These are phyloP conservation scores for Yamadazyma phyllophila DNA, from an alignment of 805 yeast genomes.

Conservation along the genomic window DNA sequence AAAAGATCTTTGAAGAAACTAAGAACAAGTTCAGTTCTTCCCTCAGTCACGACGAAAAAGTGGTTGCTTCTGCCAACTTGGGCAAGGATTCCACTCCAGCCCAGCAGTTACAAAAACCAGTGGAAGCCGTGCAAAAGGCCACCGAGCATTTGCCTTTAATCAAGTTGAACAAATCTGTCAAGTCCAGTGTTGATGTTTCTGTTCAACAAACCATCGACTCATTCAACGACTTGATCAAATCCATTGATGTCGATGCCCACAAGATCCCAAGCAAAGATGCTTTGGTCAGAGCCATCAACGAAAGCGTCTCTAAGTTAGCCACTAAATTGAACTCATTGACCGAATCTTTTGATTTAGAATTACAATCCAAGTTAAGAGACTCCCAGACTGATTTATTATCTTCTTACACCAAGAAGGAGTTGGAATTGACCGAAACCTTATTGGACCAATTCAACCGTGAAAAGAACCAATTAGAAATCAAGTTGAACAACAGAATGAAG, in stretches of 20 bases:
- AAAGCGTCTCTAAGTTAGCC: conserved; percentile 30
- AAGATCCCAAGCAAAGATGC: conserved; percentile 23
- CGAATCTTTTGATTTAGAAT: conserved; percentile 34
- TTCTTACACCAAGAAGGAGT: conserved; percentile 46
- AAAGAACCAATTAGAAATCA: conserved; percentile 56
- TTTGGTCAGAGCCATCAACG: conserved; percentile 32
- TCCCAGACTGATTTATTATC: conserved; percentile 41
- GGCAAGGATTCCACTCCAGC: conserved; percentile 29
- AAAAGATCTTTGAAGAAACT: conserved; percentile 34
- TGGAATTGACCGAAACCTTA: conserved; percentile 57
- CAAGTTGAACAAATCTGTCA: conserved; percentile 21
- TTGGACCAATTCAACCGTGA: conserved; percentile 61
- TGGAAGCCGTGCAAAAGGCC: conserved; percentile 31
- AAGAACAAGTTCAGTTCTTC: conserved; percentile 25
- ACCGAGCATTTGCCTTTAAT: conserved; percentile 34
- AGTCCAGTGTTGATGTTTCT: conserved; percentile 28
- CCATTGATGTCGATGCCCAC: conserved; percentile 28
- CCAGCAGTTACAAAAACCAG: conserved; percentile 42
- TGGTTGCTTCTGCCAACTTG: not conserved
- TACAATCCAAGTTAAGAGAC: conserved; percentile 32
- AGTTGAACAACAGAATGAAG: conserved; percentile 55
- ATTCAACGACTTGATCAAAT: conserved; percentile 36
- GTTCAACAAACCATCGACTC: conserved; percentile 36
- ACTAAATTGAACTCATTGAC: conserved; percentile 32
- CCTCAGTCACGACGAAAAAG: not conserved